Evolutionary conservation across 805 yeast genomes (phyloP), one percentile per base, ranked within the genome.

Genomic region (Metschnikowia dekortorum): DNA sequence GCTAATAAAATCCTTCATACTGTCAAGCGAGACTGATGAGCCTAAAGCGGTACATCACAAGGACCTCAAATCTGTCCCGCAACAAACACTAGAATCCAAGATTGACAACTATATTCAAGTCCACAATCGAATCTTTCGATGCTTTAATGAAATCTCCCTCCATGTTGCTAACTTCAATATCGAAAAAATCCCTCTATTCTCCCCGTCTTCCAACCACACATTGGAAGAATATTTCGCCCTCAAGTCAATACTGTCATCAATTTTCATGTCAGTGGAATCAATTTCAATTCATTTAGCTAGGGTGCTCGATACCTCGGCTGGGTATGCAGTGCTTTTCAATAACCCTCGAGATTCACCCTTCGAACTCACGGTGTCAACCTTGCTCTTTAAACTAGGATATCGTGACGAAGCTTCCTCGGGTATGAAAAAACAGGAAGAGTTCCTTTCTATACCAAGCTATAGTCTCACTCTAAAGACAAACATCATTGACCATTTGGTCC

Each of bases 291-390:
- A 54, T 22, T 39, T 52, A 11, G 52, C 46, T 2, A 39, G 53
- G 14, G 30, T 57, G 5, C 26, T 43, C 8, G 42, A 55, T 9
- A 39, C 35, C 8, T 48, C 54, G 9, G 75, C 78, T 4, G 78
- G 78, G 0, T 74, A 66, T 53, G 71, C 70, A 38, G 67, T 67
- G 6, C 57, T 71, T 14, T 74, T 73, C 55, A 63, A 68, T 44
- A 57, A 68, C 2, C 38, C 49, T 1, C 40, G 48, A 4, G 75
- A 71, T 47, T 48, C 47, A 7, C 77, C 78, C 2, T 52, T 71
- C 22, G 72, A 73, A 40, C 52, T 66, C 33, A 63, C 70, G 8
- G 52, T 60, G 7, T 65, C 75, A 0, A 47, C 70, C 1, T 75
- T 69, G 60, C 53, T 69, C 10, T 52, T 73, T 16, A 61, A 60